Evolutionary conservation across 2,329 filamentous ascomycete genomes (phyloP), one percentile per base, ranked within the genome.

Genomic region (Neofusicoccum laricinum): DNA sequence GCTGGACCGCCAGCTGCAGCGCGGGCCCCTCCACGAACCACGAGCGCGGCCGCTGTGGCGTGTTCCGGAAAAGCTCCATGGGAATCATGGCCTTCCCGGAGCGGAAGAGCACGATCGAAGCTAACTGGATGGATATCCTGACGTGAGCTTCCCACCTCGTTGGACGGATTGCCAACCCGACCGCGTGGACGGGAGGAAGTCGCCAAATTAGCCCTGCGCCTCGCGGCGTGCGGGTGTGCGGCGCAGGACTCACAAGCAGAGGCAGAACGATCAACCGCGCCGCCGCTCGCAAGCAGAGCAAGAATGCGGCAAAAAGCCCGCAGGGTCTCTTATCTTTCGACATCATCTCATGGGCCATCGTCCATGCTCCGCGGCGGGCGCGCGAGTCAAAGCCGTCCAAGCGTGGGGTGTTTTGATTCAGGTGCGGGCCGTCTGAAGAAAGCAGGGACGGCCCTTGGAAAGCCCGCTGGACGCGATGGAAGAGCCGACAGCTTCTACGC

Each of bases 401-500:
- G 55, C 51, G 65, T 65, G 58, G 63, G 63, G 61, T 43, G 63
- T 38, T 40, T 49, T 61, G 63, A 67, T 36, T 67, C 68, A 70
- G 67, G 67, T 62, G 68, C 69, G 58, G 65, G 67, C 72, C 73
- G 70, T 68, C 70, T 67, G 68, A 50, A 51, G 36, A 50, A 38
- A 41, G 63, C 63, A 64, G 63, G 63, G 63, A 50, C 51, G 36
- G 17, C 14, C 53, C 63, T 48, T 46, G 48, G 43, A 32, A n/a
- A 32, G 41, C 49, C 49, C 40, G 34, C n/a, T 63, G 21, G 69
- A 66, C 65, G 66, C 64, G 63, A 64, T 65, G 64, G 73, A 71
- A 71, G 74, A 74, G 76, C 73, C 74, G 71, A 71, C 68, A 59
- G 25, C 55, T 66, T 71, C 68, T 68, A 70, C 67, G 65, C 68